Percentiles rank a stretch among this genome's conserved stretches.
Conservation (phyloP, 2,329 filamentous ascomycete species). For the Thelonectria olida region DNA sequence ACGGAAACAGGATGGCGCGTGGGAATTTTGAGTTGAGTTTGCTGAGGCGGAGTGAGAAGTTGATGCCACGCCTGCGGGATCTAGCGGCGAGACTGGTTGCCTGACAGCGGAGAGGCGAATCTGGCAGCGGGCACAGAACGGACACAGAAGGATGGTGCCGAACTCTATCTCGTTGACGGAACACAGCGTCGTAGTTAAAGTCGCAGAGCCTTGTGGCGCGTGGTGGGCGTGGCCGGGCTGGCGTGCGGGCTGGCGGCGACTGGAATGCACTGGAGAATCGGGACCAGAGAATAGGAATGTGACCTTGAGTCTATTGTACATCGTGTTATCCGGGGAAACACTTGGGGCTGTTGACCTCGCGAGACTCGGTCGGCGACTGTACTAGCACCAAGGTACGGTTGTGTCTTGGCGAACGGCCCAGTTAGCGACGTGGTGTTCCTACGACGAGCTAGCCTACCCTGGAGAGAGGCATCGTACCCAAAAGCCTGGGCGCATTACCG, state of each 20-base stretch:
- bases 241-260: conserved; percentile 2
- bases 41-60: neutral
- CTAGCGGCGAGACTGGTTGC: conserved; percentile 4
- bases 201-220: conserved; percentile 31
- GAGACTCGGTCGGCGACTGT: no score
- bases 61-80: conserved; percentile 14
- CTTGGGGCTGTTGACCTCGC: conserved; percentile 5
- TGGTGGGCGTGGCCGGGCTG: neutral
- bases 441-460: conserved; percentile 4
- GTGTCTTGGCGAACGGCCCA: neutral
- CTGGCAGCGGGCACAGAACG: conserved; percentile 16
- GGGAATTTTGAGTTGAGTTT: conserved; percentile 4
- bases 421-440: neutral
- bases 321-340: conserved; percentile 3
- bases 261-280: conserved; percentile 32
- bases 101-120: neutral
- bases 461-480: neutral
- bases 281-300: conserved; percentile 34
- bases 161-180: conserved; percentile 29
- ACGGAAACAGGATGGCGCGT: conserved; percentile 13
- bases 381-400: neutral
- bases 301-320: conserved; percentile 29
- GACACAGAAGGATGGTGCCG: conserved; percentile 22
- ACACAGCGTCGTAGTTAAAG: conserved; percentile 31
- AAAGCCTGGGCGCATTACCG: neutral